These are phyloP conservation scores for Corylus heterophylla DNA, from an alignment of 306 rosid genomes.

Conservation along the genomic window DNA sequence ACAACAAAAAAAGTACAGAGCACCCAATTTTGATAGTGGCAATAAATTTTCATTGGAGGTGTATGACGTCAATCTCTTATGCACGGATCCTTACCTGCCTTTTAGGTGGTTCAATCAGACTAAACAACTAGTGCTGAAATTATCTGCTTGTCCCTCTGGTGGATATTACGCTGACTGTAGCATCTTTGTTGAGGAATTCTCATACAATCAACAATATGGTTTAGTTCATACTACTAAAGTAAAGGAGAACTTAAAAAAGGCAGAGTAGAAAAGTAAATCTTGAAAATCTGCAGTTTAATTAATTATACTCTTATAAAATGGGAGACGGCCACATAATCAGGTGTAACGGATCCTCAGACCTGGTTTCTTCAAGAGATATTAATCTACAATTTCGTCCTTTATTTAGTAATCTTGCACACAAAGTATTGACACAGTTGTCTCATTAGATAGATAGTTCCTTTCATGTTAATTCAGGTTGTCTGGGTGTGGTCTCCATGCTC, in stretches of 20 bases:
- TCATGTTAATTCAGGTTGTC: slow-evolving; percentile 47
- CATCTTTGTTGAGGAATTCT: neutral
- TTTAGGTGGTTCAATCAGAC: neutral
- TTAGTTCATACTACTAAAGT: neutral
- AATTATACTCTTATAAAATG: neutral
- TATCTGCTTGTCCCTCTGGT: neutral
- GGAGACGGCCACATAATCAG: neutral
- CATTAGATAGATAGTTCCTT: slow-evolving; percentile 9
- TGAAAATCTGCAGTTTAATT: neutral
- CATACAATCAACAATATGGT: neutral
- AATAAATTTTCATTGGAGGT: neutral
- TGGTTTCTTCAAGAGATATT: neutral
- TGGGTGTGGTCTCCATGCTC: slow-evolving; percentile 71
- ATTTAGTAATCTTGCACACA: neutral
- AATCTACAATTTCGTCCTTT: neutral
- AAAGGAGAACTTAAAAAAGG: neutral
- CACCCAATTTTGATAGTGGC: neutral
- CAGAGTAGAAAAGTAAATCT: neutral
- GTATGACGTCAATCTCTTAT: neutral
- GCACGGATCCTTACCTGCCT: neutral
- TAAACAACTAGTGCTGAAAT: neutral
- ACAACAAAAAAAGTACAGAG: neutral
- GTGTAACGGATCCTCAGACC: neutral
- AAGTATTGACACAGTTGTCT: slow-evolving; percentile 17
- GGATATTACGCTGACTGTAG: neutral